Evolutionary conservation across 805 yeast species (phyloP), one percentile per base, ranked within the genome.

Genomic region (Komagataella mondaviorum): DNA sequence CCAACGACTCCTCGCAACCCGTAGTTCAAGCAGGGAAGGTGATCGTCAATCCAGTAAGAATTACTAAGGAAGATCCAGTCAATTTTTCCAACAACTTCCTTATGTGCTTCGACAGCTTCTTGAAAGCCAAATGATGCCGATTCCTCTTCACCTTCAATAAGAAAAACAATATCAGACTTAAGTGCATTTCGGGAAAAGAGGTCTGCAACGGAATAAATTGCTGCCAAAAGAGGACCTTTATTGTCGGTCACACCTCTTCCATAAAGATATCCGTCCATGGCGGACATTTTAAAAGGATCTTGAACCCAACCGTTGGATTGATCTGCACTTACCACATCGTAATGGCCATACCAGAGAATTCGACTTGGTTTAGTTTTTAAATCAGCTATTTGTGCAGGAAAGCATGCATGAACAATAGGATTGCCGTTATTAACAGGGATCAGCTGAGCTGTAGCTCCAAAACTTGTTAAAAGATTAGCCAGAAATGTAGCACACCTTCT

Each of bases 131-230:
- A 77, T 0, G 96, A 87, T 1, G 97, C 98, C 52, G 87, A 77
- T 64, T 91, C 99, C 66, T 93, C 99, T 64, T 89, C 96, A 47
- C 99, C 99, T 66, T 91, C 99, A 49, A 91, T 73, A 14, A 91
- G 61, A 59, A 93, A 90, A 0, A 85, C 80, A 3, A 91, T 83
- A 63, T 91, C 96, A 48, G 83, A 74, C 6, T 71, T 69, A 18
- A 93, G 71, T 47, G 76, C 65, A 0, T 72, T 68, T 8, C 69
- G 65, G 24, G 76, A 76, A 51, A 68, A 68, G 12, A 88, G 66
- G 51, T 85, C 88, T 0, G 93, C 90, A 17, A 85, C 95, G 0
- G 96, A 88, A 66, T 81, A 89, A 2, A 91, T 75, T 0, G 96
- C 83, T 1, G 96, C 95, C 10, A 89, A 67, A 6, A 85, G 69